Percentiles rank a stretch among this genome's conserved stretches.
Conservation (phyloP, 331 rosid genomes). For the Telfairia occidentalis region DNA sequence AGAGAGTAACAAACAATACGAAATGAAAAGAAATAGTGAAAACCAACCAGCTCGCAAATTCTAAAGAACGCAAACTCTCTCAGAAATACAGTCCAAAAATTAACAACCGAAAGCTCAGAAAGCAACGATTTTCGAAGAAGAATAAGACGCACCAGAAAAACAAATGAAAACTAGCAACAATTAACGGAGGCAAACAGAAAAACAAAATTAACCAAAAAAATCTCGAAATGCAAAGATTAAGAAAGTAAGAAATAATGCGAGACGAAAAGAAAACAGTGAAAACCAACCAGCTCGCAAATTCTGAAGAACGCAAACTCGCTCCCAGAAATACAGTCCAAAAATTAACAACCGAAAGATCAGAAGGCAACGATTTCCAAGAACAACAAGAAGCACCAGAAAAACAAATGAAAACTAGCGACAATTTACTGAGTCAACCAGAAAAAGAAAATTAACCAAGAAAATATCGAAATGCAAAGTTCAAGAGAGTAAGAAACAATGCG, state of each 20-base stretch:
- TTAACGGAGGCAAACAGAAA: background rate
- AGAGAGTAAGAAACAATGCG: background rate
- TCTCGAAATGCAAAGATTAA: background rate
- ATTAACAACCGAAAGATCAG: background rate
- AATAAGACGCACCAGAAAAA: background rate
- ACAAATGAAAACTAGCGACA: background rate
- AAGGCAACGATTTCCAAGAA: background rate
- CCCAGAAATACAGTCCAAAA: background rate
- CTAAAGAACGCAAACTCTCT: background rate
- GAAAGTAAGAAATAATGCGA: background rate
- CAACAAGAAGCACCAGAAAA: background rate
- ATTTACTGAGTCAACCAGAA: background rate
- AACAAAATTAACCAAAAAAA: background rate
- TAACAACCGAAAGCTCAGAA: background rate
- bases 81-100: background rate
- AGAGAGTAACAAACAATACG: background rate
- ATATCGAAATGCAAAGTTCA: background rate
- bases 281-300: background rate
- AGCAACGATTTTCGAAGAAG: background rate
- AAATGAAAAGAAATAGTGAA: background rate
- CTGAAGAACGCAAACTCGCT: background rate
- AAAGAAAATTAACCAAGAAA: background rate
- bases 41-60: background rate
- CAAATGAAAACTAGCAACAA: background rate
- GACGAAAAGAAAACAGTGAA: background rate